Base-by-base conservation (phyloP, 371 early-diverging fungal genomes). In the Mortierella sp. region DNA sequence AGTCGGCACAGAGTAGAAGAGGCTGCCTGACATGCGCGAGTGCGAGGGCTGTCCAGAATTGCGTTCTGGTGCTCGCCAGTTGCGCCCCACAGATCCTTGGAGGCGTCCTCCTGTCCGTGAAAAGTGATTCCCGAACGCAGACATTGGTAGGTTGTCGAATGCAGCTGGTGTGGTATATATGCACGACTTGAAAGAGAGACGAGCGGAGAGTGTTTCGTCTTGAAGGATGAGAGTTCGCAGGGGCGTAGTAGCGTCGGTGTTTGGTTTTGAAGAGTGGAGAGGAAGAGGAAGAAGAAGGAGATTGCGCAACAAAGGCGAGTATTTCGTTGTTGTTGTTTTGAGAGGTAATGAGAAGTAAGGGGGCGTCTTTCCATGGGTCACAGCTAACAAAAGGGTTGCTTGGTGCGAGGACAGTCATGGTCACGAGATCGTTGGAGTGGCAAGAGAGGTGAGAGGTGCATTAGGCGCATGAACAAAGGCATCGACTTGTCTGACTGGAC, bases 1-100 rank as follows among this genome's bases (percentile, higher is more conserved):
- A 24, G 82, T 86, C 31, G 86, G 86, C 19, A 86, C 86, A 31
- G 86, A 86, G 69, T 81, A 86, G 59, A 86, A 86, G 34, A 86
- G 75, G 43, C 77, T 86, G 50, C 82, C 82, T 31, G 78, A 71
- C 79, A 86, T 79, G 53, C 86, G 86, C 5, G 81, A 81, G 70
- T 46, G 59, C 28, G 79, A 53, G 24, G 72, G 26, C 59, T 67
- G 73, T 24, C 72, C 67, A 21, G 51, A 55, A 46, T 77, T 71
- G 75, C 82, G 82, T 31, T 72, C 75, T 34, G 67, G 51, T n/a
- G 78, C 26, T 48, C 79, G 79, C 83, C 79, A 76, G 54, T 78
- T 76, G 19, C 79, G 79, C 28, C 74, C 76, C 11, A 70, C 67
- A 40, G 79, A 69, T 28, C 76, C 83, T 46, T 76, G 76, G 44